phyloP scores from a whole-genome alignment of 2,329 filamentous ascomycete genomes.

The Ilyonectria destructans region DNA sequence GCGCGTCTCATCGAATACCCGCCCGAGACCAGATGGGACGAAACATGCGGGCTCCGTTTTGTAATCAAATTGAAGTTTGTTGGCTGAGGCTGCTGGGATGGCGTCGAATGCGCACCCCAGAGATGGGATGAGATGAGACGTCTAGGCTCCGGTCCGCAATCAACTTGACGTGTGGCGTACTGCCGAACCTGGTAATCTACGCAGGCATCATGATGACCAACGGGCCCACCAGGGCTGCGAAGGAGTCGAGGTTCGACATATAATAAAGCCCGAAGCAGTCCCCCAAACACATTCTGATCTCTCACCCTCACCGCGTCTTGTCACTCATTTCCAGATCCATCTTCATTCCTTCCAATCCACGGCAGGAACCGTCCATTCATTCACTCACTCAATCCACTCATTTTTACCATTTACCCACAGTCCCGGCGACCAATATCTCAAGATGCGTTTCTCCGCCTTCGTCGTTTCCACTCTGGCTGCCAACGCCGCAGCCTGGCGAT shows the following conservation, averaged over 20 bases:
- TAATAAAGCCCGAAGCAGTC: slow-evolving; percentile 11
- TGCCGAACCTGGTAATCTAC: background rate
- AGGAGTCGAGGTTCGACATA: background rate
- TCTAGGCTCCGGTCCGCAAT: background rate
- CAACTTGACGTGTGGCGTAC: background rate
- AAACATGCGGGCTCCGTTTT: slow-evolving; percentile 11
- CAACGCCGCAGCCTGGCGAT: slow-evolving; percentile 40
- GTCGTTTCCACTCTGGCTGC: slow-evolving; percentile 29
- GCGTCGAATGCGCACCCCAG: background rate
- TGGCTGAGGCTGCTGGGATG: background rate
- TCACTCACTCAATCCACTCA: slow-evolving; percentile 7
- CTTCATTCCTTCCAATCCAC: slow-evolving; percentile 16
- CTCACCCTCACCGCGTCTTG: slow-evolving; percentile 27
- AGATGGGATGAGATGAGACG: background rate
- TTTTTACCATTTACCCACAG: background rate
- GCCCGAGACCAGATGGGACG: slow-evolving; percentile 17
- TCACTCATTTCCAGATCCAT: slow-evolving; percentile 26
- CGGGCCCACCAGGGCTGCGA: background rate
- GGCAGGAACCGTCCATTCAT: slow-evolving; percentile 33
- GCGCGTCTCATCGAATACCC: too few relatives aligned
- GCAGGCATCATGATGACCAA: background rate
- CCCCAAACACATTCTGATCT: background rate
- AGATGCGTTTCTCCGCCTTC: slow-evolving; percentile 31
- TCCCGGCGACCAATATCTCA: slow-evolving; percentile 28
- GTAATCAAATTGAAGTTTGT: slow-evolving; percentile 18